A percentile compares a stretch with the other conserved stretches of the same genome.
phyloP scores from a whole-genome alignment of 495 filamentous ascomycete species.

The Cairneyella variabilis region DNA sequence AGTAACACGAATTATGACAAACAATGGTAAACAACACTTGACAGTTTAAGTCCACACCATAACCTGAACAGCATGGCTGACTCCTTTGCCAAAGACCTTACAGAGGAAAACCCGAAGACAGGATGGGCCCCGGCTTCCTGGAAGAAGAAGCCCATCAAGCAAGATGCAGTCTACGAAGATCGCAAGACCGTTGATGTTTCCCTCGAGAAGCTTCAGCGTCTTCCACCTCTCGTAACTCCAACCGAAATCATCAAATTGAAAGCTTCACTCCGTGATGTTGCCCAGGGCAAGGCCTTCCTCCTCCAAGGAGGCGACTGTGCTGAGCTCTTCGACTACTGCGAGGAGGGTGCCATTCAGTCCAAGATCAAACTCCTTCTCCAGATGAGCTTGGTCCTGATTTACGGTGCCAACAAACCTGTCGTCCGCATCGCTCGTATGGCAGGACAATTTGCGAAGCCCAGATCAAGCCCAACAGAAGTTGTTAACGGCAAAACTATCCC shows the following conservation, averaged over 20 bases:
- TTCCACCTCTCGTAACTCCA: slow-evolving; percentile 89
- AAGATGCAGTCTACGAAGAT: slow-evolving; percentile 80
- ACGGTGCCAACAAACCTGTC: slow-evolving; percentile 85
- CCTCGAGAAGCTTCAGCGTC: slow-evolving; percentile 63
- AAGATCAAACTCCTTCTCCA: slow-evolving; percentile 96
- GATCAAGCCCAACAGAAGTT: slow-evolving; percentile 82
- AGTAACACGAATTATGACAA: no score
- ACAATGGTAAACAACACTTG: no score
- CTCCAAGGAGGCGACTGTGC: slow-evolving; percentile 97
- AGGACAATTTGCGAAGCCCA: slow-evolving; percentile 93
- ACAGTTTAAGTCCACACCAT: no score
- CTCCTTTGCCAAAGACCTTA: no score
- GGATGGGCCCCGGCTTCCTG: slow-evolving; percentile 74
- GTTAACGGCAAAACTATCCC: slow-evolving; percentile 77
- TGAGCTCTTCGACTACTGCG: slow-evolving; percentile 96
- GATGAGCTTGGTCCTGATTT: slow-evolving; percentile 91
- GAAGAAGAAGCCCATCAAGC: slow-evolving; percentile 87
- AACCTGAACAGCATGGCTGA: no score
- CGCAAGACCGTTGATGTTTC: slow-evolving; percentile 56
- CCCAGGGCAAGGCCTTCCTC: slow-evolving; percentile 87
- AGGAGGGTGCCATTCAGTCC: slow-evolving; percentile 80
- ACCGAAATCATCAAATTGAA: slow-evolving; percentile 79
- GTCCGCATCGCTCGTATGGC: slow-evolving; percentile 95
- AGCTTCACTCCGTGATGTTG: slow-evolving; percentile 73
- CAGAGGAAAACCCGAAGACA: no score